These are phyloP conservation scores for Trichosporon coremiiforme DNA, from an alignment of 1,284 basidiomycete species.

Conservation along the genomic window DNA sequence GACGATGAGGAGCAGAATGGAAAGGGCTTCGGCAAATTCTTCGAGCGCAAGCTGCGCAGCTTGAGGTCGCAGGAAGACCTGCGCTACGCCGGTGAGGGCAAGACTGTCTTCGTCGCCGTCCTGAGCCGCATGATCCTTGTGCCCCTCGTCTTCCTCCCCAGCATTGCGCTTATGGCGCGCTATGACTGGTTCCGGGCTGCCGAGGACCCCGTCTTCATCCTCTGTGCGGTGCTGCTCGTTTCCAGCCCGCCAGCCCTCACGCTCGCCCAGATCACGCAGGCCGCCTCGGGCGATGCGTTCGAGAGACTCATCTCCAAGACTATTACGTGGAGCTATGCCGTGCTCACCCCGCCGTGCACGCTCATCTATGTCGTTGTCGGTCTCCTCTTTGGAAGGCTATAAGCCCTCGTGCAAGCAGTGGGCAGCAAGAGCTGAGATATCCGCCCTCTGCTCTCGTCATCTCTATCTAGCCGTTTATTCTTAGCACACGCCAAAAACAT, in stretches of 20 bases:
- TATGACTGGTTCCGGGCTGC: conserved; percentile 63
- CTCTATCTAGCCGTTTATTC: neutral
- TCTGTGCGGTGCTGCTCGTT: conserved; percentile 73
- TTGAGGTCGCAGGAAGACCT: conserved; percentile 19
- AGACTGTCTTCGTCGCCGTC: conserved; percentile 77
- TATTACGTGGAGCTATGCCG: conserved; percentile 57
- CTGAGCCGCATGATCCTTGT: conserved; percentile 76
- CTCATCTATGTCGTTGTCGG: conserved; percentile 75
- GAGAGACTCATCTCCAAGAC: conserved; percentile 75
- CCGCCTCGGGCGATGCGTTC: conserved; percentile 82
- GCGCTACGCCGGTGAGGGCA: conserved; percentile 67
- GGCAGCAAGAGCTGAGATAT: neutral
- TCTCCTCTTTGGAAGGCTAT: conserved; percentile 57
- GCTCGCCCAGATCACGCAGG: conserved; percentile 75
- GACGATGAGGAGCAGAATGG: conserved; percentile 12
- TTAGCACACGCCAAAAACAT: neutral
- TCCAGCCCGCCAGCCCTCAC: conserved; percentile 57
- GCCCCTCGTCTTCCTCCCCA: conserved; percentile 72
- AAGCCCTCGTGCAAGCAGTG: neutral
- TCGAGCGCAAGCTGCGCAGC: conserved; percentile 42
- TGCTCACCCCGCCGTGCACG: conserved; percentile 79
- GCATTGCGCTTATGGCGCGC: conserved; percentile 67
- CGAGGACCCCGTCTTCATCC: conserved; percentile 57
- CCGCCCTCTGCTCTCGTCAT: neutral
- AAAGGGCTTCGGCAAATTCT: conserved; percentile 30